phyloP scores from a whole-genome alignment of 345 rosid species.

The Psidium friedrichsthalianum region DNA sequence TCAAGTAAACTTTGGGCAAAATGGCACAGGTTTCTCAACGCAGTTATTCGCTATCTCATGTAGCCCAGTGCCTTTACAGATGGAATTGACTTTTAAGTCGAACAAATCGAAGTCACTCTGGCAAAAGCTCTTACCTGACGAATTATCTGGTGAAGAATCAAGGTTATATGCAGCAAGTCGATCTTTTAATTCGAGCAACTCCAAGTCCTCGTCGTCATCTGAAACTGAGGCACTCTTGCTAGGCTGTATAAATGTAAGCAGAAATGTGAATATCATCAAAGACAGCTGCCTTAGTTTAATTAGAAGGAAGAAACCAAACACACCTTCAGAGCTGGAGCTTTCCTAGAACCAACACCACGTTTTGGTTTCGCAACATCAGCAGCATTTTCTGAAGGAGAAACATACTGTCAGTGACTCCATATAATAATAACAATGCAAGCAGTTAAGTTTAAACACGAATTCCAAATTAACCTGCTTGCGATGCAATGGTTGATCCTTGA shows the following conservation, averaged over 20 bases:
- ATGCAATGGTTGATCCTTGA: constrained; percentile 11
- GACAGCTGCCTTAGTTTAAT: background rate
- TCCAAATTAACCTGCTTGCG: constrained; percentile 41
- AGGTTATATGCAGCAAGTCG: constrained; percentile 61
- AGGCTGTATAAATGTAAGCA: background rate
- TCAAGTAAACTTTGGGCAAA: background rate
- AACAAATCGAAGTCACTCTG: background rate
- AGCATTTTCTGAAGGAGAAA: constrained; percentile 25
- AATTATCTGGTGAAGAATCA: constrained; percentile 51
- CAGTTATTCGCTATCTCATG: background rate
- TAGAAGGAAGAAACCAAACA: background rate
- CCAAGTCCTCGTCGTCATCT: constrained; percentile 37
- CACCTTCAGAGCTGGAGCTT: constrained; percentile 57
- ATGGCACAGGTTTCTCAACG: background rate
- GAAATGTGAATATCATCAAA: background rate
- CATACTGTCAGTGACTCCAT: background rate
- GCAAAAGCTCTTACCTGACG: constrained; percentile 28
- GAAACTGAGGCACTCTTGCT: background rate
- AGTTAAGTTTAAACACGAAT: background rate
- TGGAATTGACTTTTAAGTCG: background rate
- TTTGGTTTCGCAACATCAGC: constrained; percentile 43
- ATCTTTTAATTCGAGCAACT: constrained; percentile 47
- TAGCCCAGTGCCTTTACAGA: background rate
- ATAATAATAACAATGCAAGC: background rate
- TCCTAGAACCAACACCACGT: constrained; percentile 48